These are phyloP conservation scores for Yarrowia yakushimensis DNA, from an alignment of 805 yeast species.

Conservation along the genomic window DNA sequence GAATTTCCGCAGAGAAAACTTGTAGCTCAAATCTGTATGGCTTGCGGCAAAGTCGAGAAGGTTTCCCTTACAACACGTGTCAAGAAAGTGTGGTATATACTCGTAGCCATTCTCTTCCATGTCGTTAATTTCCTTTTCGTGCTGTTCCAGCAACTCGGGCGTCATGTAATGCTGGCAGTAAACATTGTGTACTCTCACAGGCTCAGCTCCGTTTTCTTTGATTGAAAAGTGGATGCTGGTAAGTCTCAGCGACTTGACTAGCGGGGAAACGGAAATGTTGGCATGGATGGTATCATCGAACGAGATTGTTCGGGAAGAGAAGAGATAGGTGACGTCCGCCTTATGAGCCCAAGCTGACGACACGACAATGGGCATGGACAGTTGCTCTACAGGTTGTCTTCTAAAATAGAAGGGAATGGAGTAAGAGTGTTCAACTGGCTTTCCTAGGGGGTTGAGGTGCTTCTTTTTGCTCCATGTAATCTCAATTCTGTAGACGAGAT, in stretches of 20 bases:
- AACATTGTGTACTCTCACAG: background rate
- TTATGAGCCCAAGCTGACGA: background rate
- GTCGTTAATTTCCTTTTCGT: background rate
- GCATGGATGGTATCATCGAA: background rate
- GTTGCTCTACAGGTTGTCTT: background rate
- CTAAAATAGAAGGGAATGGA: background rate
- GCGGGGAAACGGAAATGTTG: background rate
- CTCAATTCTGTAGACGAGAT: background rate
- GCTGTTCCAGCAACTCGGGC: background rate
- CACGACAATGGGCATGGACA: background rate
- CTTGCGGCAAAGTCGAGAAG: background rate
- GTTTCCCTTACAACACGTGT: slow-evolving; percentile 1
- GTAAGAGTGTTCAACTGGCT: background rate
- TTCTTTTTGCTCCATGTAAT: slow-evolving; percentile 5
- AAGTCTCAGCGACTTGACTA: background rate
- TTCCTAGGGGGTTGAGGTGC: background rate
- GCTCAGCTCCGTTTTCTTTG: background rate
- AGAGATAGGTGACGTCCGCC: background rate
- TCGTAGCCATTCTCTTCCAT: background rate
- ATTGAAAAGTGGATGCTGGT: slow-evolving; percentile 1
- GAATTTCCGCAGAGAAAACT: background rate
- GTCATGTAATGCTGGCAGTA: slow-evolving; percentile 16
- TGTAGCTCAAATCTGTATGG: background rate
- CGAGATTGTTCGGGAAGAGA: background rate
- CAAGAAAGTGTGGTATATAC: background rate